Conservation (phyloP, 2,329 filamentous ascomycete species). For the Pseudogymnoascus sp. region DNA sequence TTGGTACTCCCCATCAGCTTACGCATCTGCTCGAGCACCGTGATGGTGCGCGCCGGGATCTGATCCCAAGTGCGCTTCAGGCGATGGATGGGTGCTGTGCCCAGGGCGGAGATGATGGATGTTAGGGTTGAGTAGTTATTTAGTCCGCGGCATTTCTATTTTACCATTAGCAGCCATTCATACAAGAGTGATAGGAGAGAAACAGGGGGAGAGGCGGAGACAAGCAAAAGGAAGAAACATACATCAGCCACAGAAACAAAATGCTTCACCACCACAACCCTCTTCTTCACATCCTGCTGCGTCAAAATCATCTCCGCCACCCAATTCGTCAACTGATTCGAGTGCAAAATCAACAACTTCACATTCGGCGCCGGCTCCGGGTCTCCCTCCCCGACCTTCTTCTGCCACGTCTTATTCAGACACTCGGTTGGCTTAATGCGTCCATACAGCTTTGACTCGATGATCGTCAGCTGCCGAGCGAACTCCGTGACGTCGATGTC, state of each 20-base stretch:
- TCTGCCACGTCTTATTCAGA: constrained; percentile 98
- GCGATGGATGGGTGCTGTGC: constrained; percentile 90
- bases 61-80: constrained; percentile 91
- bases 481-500: constrained; percentile 96
- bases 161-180: constrained; percentile 25
- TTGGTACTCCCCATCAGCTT: constrained; percentile 94
- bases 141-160: constrained; percentile 79
- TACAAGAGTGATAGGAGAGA: constrained; percentile 13
- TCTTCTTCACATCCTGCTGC: constrained; percentile 89
- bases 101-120: constrained; percentile 92
- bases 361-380: constrained; percentile 87
- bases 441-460: constrained; percentile 88
- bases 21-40: constrained; percentile 82
- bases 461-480: constrained; percentile 93
- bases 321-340: constrained; percentile 98
- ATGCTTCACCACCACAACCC: constrained; percentile 96
- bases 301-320: constrained; percentile 98
- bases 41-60: constrained; percentile 77
- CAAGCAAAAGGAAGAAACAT: constrained; percentile 37
- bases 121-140: constrained; percentile 98
- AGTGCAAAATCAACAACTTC: constrained; percentile 92
- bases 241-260: constrained; percentile 96
- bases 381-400: constrained; percentile 77
- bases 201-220: not conserved
- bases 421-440: constrained; percentile 96